Conservation (phyloP, 129 eudicot species). For the Cynara cardunculus region DNA sequence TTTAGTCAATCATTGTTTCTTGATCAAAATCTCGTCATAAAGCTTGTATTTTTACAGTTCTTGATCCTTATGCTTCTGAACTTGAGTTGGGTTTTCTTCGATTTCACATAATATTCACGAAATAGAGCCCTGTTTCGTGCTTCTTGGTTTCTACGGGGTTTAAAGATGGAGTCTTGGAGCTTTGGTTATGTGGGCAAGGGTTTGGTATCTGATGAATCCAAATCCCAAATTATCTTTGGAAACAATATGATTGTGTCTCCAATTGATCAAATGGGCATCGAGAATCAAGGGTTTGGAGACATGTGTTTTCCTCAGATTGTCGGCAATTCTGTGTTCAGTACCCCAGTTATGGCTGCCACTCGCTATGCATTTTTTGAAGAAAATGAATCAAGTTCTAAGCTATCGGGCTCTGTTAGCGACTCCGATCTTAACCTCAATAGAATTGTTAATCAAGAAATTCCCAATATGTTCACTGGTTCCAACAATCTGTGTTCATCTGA, state of each 20-base stretch:
- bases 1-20: constrained; percentile 23
- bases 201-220: constrained; percentile 32
- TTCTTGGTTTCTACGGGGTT: neutral
- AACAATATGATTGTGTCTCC: constrained; percentile 14
- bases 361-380: constrained; percentile 34
- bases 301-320: constrained; percentile 32
- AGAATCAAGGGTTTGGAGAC: constrained; percentile 34
- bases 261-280: constrained; percentile 7
- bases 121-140: neutral
- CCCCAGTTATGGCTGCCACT: constrained; percentile 20
- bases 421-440: constrained; percentile 48
- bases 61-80: neutral
- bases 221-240: constrained; percentile 25
- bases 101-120: neutral
- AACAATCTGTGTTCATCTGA: constrained; percentile 26
- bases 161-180: constrained; percentile 56
- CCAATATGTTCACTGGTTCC: constrained; percentile 2
- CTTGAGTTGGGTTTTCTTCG: neutral
- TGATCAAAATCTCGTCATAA: neutral
- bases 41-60: neutral
- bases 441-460: constrained; percentile 31
- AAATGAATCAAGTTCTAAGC: constrained; percentile 41
- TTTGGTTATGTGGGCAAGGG: constrained; percentile 40
- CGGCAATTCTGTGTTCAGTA: constrained; percentile 23
- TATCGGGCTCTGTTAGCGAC: constrained; percentile 36